Evolutionary conservation across 805 yeast genomes (phyloP).

Genomic region (Schwanniomyces vanrijiae): DNA sequence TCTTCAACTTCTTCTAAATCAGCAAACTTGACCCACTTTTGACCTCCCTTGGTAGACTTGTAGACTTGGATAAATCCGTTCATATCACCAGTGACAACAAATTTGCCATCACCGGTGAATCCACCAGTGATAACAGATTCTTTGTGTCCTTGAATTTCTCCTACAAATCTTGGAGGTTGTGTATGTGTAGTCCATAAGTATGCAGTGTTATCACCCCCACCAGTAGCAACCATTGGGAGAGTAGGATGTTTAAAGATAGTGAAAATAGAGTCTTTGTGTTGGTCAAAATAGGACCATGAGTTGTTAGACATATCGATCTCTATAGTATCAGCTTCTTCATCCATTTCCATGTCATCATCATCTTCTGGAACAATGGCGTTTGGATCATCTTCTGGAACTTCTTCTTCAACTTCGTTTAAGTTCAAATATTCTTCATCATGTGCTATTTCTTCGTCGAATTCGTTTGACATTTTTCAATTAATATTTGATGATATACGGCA

Average conservation of each 20-base stretch:
- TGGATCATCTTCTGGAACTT: conserved; percentile 27
- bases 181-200: conserved; percentile 91
- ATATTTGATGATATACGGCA: background rate
- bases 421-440: conserved; percentile 28
- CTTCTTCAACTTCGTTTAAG: conserved; percentile 35
- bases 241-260: conserved; percentile 80
- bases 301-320: conserved; percentile 89
- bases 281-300: conserved; percentile 85
- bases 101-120: conserved; percentile 81
- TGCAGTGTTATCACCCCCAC: conserved; percentile 93
- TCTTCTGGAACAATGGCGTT: conserved; percentile 37
- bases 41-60: conserved; percentile 72
- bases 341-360: conserved; percentile 28
- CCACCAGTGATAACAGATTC: conserved; percentile 87
- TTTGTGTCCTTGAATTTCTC: conserved; percentile 74
- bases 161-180: conserved; percentile 77
- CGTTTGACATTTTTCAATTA: conserved; percentile 5
- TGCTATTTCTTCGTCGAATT: conserved; percentile 5
- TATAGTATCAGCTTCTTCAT: conserved; percentile 50
- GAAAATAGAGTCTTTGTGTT: conserved; percentile 85
- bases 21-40: conserved; percentile 72
- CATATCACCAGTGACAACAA: conserved; percentile 91
- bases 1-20: conserved; percentile 88
- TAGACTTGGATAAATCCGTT: conserved; percentile 78
- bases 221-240: conserved; percentile 83